Evolutionary conservation across 768 basidiomycete genomes (phyloP).

Genomic region (Kockovaella imperatae): DNA sequence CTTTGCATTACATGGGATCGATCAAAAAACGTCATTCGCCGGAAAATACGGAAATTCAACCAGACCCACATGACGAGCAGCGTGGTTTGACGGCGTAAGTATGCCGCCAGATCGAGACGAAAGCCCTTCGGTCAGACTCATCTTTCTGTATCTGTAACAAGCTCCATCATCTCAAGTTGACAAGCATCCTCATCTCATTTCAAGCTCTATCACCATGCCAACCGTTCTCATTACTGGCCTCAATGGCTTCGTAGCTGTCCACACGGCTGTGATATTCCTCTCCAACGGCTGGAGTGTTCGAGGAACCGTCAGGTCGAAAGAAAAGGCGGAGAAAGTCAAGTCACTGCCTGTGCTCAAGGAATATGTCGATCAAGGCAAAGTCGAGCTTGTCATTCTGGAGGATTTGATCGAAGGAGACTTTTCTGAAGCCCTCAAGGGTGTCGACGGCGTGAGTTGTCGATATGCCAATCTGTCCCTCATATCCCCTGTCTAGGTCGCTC

Average conservation of each 20-base stretch:
- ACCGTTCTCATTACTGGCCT: slow-evolving; percentile 35
- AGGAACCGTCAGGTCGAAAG: slow-evolving; percentile 31
- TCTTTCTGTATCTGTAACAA: no score
- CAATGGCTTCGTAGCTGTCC: slow-evolving; percentile 34
- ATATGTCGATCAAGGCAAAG: slow-evolving; percentile 14
- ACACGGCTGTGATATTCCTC: slow-evolving; percentile 32
- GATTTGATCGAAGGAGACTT: slow-evolving; percentile 34
- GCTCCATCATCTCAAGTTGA: no score
- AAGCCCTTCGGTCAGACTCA: no score
- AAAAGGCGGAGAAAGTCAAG: slow-evolving; percentile 19
- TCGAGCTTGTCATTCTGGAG: slow-evolving; percentile 27
- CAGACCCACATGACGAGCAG: no score
- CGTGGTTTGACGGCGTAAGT: no score
- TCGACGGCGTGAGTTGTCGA: slow-evolving; percentile 25
- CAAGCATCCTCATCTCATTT: no score
- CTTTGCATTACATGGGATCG: no score
- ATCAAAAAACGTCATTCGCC: no score
- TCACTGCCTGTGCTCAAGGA: slow-evolving; percentile 14
- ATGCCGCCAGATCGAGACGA: no score
- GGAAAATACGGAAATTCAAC: no score
- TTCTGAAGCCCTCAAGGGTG: slow-evolving; percentile 23
- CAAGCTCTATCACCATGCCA: slow-evolving; percentile 9
- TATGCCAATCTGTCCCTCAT: background rate
- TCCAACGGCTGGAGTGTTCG: slow-evolving; percentile 32
- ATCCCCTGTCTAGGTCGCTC: slow-evolving; percentile 13